Conservation (phyloP, 768 basidiomycete genomes). For the Cystofilobasidium bisporidii region DNA sequence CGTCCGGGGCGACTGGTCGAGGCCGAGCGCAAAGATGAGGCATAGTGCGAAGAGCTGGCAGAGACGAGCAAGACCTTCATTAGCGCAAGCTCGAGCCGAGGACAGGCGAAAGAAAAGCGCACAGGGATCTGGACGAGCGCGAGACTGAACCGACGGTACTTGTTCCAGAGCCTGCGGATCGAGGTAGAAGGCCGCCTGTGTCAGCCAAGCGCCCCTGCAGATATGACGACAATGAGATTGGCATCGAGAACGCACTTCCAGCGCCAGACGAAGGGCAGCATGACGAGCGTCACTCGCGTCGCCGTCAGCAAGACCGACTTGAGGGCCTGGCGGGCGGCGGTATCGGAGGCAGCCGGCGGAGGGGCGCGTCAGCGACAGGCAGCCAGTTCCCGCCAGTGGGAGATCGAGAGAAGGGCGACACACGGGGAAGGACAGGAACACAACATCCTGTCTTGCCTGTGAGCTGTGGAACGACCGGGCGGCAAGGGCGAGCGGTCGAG, state of each 20-base stretch:
- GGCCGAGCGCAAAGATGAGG: slow-evolving; percentile 42
- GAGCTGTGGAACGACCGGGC: slow-evolving; percentile 38
- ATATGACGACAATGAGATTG: slow-evolving; percentile 8
- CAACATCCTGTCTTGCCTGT: slow-evolving; percentile 38
- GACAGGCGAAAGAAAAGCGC: slow-evolving; percentile 23
- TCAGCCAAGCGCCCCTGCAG: neutral
- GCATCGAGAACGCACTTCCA: slow-evolving; percentile 31
- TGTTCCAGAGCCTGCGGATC: slow-evolving; percentile 39
- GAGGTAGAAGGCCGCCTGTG: slow-evolving; percentile 10
- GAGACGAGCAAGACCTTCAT: neutral
- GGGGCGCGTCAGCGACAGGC: neutral
- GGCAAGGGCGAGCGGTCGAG: neutral
- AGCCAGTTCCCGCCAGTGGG: neutral
- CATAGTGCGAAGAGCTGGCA: slow-evolving; percentile 41
- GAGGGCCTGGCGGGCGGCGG: slow-evolving; percentile 33
- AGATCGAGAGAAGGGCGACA: neutral
- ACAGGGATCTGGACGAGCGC: slow-evolving; percentile 44
- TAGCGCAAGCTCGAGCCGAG: too few relatives aligned
- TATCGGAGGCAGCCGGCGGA: neutral
- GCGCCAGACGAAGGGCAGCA: slow-evolving; percentile 40
- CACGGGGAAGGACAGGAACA: slow-evolving; percentile 43
- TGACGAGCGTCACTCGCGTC: slow-evolving; percentile 38
- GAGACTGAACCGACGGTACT: slow-evolving; percentile 39
- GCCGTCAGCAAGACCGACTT: slow-evolving; percentile 42
- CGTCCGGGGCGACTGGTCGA: slow-evolving; percentile 43